Evolutionary conservation across 352 stramenopile species (phyloP), one percentile per base, ranked within the genome.

Genomic region (Peronospora destructor): DNA sequence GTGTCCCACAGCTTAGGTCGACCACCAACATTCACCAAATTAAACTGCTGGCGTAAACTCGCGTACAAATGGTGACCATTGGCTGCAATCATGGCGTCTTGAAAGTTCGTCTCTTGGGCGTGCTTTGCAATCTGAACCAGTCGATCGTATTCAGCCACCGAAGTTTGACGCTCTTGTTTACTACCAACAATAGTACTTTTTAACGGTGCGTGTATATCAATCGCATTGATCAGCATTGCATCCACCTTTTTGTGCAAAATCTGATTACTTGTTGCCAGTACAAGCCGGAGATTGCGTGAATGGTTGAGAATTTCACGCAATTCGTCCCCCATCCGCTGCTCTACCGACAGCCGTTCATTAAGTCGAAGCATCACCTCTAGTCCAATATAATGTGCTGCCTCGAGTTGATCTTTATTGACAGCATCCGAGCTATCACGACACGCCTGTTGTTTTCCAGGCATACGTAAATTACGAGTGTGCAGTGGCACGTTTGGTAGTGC

Each of bases 311-410:
- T 73, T 37, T 61, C 55, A 14, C 64, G 59, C 49, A 76, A 29
- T 40, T 76, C 66, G n/a, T 73, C 61, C 6, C 66, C 66, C 42
- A 76, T 65, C 4, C 66, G 62, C n/a, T 67, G 54, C 34, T 53
- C 59, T 4, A 71, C 56, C 13, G 62, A 49, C 14, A 76, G 49
- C 2, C 59, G 55, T 14, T 71, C 63, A 41, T 76, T 76, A 6
- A 76, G 60, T 5, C 61, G 64, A 29, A 73, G 51, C 66, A 76
- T 76, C 28, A 76, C 66, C 28, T 76, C 66, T 9, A 76, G 53
- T 29, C 66, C 66, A 28, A 76, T 63, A 48, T 76, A 76, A 45
- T 76, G 66, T 2, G 66, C 66, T 4, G 66, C 66, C 39, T 76
- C 59, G 8, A 64, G 55, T 28, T 71, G 59, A 28, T 66, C 53